These are phyloP conservation scores for Wickerhamiella qilinensis DNA, from an alignment of 805 yeast genomes.

Conservation along the genomic window DNA sequence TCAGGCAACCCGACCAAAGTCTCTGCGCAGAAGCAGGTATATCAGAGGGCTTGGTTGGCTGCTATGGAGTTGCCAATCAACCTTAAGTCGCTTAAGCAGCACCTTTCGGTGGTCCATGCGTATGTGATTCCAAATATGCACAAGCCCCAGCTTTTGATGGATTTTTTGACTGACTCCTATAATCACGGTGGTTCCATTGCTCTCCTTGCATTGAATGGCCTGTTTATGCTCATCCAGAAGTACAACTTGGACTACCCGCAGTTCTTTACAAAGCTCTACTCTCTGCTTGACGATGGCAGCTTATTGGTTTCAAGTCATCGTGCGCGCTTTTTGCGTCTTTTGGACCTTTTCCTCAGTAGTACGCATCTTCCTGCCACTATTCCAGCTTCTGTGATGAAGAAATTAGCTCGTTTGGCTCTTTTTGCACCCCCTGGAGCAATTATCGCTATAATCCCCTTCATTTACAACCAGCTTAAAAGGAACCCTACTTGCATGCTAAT, in stretches of 20 bases:
- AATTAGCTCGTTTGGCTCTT: conserved; percentile 56
- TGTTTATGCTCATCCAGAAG: conserved; percentile 68
- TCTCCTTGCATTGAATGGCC: conserved; percentile 69
- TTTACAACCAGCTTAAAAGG: conserved; percentile 72
- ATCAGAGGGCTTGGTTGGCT: conserved; percentile 33
- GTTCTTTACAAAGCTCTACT: conserved; percentile 69
- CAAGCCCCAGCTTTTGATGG: conserved; percentile 77
- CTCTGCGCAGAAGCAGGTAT: conserved; percentile 31
- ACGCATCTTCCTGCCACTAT: conserved; percentile 73
- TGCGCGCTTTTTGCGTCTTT: conserved; percentile 72
- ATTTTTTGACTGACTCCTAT: conserved; percentile 79
- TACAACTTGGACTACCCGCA: conserved; percentile 85
- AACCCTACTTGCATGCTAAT: conserved; percentile 91
- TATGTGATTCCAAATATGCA: conserved; percentile 66
- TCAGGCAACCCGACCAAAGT: conserved; percentile 22
- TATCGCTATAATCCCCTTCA: conserved; percentile 76
- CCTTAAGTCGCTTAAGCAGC: conserved; percentile 45
- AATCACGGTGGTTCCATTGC: conserved; percentile 46
- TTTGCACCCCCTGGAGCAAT: conserved; percentile 79
- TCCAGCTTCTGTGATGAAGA: conserved; percentile 80
- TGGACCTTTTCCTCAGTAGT: conserved; percentile 73
- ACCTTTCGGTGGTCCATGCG: conserved; percentile 60
- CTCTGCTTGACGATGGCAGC: conserved; percentile 50
- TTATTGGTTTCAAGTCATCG: conserved; percentile 65
- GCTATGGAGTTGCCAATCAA: conserved; percentile 33